A percentile compares a stretch with the other conserved stretches of the same genome.
Evolutionary conservation across 345 rosid species (phyloP).

Genomic region (Linum tenue): DNA sequence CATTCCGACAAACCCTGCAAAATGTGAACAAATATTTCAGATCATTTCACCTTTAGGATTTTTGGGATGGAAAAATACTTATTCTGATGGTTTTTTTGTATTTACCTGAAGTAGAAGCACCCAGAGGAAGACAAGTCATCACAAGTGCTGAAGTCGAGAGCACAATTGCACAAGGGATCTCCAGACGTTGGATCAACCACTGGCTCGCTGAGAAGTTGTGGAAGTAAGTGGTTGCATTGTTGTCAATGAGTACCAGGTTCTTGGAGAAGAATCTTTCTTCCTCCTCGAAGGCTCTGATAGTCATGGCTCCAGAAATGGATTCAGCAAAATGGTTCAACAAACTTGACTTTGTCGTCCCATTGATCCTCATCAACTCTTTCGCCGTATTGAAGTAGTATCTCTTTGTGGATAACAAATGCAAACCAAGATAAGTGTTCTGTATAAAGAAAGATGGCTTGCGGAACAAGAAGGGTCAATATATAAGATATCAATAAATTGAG

Average conservation of each 20-base stretch:
- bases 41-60: not conserved
- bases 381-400: slow-evolving; percentile 7
- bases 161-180: slow-evolving; percentile 10
- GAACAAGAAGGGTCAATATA: slow-evolving; percentile 7
- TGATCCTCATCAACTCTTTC: slow-evolving; percentile 27
- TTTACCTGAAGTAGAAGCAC: slow-evolving; percentile 16
- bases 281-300: slow-evolving; percentile 23
- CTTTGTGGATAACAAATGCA: not conserved
- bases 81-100: too few relatives aligned
- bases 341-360: slow-evolving; percentile 20
- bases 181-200: slow-evolving; percentile 21
- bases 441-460: slow-evolving; percentile 6
- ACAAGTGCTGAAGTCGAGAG: slow-evolving; percentile 8
- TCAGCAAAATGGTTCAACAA: slow-evolving; percentile 21
- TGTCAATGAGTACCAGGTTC: slow-evolving; percentile 19
- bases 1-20: slow-evolving; percentile 20
- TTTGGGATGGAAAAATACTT: not conserved
- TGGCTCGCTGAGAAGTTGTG: slow-evolving; percentile 18
- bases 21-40: not conserved
- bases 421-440: too few relatives aligned
- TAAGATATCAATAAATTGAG: not conserved
- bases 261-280: slow-evolving; percentile 17
- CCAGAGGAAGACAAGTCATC: slow-evolving; percentile 6
- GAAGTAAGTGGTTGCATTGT: slow-evolving; percentile 16
- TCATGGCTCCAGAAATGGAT: slow-evolving; percentile 20